Conservation (phyloP, 768 basidiomycete genomes). For the Cystobasidium onofrii region DNA sequence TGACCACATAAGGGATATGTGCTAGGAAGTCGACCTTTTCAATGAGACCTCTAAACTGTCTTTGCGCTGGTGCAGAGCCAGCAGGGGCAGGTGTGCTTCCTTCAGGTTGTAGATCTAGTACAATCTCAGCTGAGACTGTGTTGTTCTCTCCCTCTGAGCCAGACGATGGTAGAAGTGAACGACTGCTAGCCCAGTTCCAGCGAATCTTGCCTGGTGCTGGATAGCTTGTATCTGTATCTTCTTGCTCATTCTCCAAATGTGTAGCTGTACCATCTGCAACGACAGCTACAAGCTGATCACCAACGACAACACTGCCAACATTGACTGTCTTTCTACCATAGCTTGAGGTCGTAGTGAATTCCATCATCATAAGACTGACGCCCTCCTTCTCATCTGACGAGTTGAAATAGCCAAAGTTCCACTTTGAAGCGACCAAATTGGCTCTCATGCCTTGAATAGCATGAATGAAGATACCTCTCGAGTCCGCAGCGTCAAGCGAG, state of each 20-base stretch:
- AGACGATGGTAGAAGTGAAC: slow-evolving; percentile 36
- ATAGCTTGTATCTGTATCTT: slow-evolving; percentile 58
- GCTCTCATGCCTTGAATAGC: slow-evolving; percentile 98
- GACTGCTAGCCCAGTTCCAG: slow-evolving; percentile 58
- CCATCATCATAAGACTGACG: slow-evolving; percentile 87
- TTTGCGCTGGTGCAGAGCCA: slow-evolving; percentile 27
- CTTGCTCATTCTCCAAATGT: slow-evolving; percentile 61
- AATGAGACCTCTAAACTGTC: slow-evolving; percentile 54
- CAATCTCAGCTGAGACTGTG: slow-evolving; percentile 56
- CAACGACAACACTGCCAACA: slow-evolving; percentile 74
- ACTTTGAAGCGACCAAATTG: slow-evolving; percentile 78
- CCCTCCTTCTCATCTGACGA: slow-evolving; percentile 57
- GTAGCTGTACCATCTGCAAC: slow-evolving; percentile 65
- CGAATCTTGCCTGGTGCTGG: slow-evolving; percentile 59
- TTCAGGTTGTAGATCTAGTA: slow-evolving; percentile 47
- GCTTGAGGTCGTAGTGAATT: slow-evolving; percentile 72
- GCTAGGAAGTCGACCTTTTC: slow-evolving; percentile 92
- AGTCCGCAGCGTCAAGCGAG: slow-evolving; percentile 43
- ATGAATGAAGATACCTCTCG: slow-evolving; percentile 74
- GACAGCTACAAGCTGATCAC: slow-evolving; percentile 64
- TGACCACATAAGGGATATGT: slow-evolving; percentile 85
- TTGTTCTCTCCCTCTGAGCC: slow-evolving; percentile 43
- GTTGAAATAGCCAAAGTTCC: slow-evolving; percentile 95
- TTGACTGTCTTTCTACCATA: slow-evolving; percentile 73
- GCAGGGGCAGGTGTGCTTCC: background rate